Base-by-base conservation (phyloP, 352 stramenopile genomes). In the Globisporangium iwayamae region DNA sequence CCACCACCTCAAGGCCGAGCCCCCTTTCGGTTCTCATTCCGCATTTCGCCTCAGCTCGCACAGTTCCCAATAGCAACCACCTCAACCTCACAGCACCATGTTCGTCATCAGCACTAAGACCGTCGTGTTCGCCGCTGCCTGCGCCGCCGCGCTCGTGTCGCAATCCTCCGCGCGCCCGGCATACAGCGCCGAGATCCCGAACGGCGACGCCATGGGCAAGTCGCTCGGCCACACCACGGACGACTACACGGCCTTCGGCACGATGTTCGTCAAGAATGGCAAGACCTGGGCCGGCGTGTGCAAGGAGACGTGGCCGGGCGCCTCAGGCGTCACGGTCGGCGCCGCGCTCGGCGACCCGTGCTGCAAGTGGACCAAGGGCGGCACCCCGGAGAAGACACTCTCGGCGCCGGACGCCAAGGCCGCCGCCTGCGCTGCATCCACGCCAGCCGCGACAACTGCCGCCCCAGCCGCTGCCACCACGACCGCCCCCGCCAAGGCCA, bases 341-440 rank as follows among this genome's bases (percentile, higher is more conserved):
- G 64, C 63, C 25, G 76, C 69, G 11, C 78, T 83, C 67, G 76
- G 76, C 7, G 76, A 85, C 68, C 76, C 76, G 63, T 85, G 76
- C 72, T 85, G 76, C 70, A 85, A 69, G n/a, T 85, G 76, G 76
- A 74, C 54, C 16, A 63, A 50, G 13, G 65, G 72, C 32, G 70
- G 62, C 11, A 75, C 46, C 3, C 65, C 76, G 20, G 76, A 85
- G 47, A 75, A 70, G 47, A 55, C 34, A 41, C 62, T 83, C n/a
- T 71, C 67, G 32, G 70, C 75, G 45, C 65, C 67, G 16, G 71
- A 78, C 52, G 70, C 72, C 32, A 66, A 70, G 39, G 74, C 67
- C 25, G 72, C 67, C 13, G 70, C 58, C 22, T 85, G 76, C 53
- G 65, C 74, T 10, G 70, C 70, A 16, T 48, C 58, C 11, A 55